Percentiles rank a stretch among this genome's conserved stretches.
Evolutionary conservation across 352 stramenopile genomes (phyloP).

Genomic region (Phytophthora fragariaefolia): DNA sequence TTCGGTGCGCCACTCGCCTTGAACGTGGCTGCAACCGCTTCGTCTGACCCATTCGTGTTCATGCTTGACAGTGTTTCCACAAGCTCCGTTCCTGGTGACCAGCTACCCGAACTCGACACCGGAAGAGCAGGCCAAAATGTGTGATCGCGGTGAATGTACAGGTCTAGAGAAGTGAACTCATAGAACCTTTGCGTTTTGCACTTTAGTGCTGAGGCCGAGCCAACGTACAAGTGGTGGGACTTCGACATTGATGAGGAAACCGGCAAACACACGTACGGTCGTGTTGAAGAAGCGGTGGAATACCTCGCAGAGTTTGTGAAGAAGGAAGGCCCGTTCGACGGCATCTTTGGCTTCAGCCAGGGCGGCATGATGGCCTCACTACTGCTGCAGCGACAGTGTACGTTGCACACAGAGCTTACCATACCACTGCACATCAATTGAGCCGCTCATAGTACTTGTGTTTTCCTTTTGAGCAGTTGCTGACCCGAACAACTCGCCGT

Average conservation of each 20-base stretch:
- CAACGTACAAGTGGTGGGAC: constrained; percentile 78
- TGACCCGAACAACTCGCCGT: constrained; percentile 48
- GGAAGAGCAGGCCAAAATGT: constrained; percentile 54
- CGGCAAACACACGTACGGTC: constrained; percentile 53
- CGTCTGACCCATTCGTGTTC: constrained; percentile 6
- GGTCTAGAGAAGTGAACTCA: neutral
- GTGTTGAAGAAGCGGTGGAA: constrained; percentile 67
- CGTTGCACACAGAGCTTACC: constrained; percentile 7
- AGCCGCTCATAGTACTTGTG: neutral
- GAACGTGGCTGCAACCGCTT: no score
- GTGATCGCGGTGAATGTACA: neutral
- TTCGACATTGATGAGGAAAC: constrained; percentile 59
- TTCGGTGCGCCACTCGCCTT: no score
- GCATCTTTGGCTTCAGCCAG: constrained; percentile 84
- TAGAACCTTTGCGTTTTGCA: neutral
- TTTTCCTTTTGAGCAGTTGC: constrained; percentile 26
- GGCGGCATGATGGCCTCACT: constrained; percentile 71
- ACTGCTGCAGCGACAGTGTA: constrained; percentile 68
- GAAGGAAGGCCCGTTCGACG: constrained; percentile 82
- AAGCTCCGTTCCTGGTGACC: constrained; percentile 70
- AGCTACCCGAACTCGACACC: constrained; percentile 55
- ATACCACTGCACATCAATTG: neutral
- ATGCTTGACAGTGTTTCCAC: constrained; percentile 57
- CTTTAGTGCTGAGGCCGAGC: constrained; percentile 36
- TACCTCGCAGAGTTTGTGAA: constrained; percentile 63